Percentiles rank a stretch among this genome's conserved stretches.
These are phyloP conservation scores for Trametes cinnabarina DNA, from an alignment of 768 basidiomycete species.

Conservation along the genomic window DNA sequence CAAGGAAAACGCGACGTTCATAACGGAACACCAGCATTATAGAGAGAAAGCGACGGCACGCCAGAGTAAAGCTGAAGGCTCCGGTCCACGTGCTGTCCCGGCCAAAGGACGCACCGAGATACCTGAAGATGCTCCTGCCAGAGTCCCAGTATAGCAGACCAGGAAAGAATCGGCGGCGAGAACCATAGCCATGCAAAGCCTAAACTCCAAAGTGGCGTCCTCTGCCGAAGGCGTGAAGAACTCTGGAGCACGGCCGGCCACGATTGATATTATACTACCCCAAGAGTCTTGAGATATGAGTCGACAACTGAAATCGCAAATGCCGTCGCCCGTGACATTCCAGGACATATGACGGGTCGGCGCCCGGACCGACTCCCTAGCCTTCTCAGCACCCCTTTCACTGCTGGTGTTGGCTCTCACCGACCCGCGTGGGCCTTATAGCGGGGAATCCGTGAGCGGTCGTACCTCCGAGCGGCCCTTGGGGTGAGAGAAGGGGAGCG, in stretches of 20 bases:
- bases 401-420: too few relatives aligned
- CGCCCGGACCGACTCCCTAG: background rate
- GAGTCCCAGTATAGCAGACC: too few relatives aligned
- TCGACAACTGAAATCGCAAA: background rate
- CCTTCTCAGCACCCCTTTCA: background rate
- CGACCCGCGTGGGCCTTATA: too few relatives aligned
- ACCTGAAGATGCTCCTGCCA: too few relatives aligned
- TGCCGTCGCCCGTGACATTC: too few relatives aligned
- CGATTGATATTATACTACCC: too few relatives aligned
- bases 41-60: background rate
- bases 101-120: background rate
- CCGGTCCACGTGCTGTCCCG: background rate
- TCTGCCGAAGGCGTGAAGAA: too few relatives aligned
- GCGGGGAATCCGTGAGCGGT: too few relatives aligned
- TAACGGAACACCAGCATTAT: constrained; percentile 17
- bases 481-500: background rate
- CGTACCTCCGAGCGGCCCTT: background rate
- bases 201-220: too few relatives aligned
- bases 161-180: too few relatives aligned
- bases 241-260: too few relatives aligned
- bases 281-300: background rate
- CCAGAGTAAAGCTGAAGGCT: background rate
- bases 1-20: background rate
- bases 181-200: too few relatives aligned
- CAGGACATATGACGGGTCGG: background rate